phyloP scores from a whole-genome alignment of 805 yeast species.

The Saturnispora ahearnii region DNA sequence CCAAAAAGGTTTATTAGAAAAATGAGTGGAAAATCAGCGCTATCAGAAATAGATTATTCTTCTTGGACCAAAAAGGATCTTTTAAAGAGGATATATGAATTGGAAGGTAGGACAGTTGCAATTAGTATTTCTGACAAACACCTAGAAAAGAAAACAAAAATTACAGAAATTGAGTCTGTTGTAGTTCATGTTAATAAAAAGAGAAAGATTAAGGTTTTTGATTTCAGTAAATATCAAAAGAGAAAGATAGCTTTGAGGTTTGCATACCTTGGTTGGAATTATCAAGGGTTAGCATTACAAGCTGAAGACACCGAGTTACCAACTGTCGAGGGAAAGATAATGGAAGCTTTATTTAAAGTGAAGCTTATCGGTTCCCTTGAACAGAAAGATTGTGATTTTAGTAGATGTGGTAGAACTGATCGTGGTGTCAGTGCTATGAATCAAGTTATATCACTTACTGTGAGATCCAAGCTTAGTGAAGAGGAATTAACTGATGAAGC shows the following conservation, averaged over 20 bases:
- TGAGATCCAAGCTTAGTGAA: constrained; percentile 55
- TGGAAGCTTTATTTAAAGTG: constrained; percentile 63
- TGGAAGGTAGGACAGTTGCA: constrained; percentile 35
- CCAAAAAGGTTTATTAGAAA: neutral
- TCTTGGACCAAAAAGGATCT: constrained; percentile 62
- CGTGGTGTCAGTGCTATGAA: constrained; percentile 96
- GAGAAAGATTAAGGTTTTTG: constrained; percentile 40
- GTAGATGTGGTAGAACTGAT: constrained; percentile 93
- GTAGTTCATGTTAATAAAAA: neutral
- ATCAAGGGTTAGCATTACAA: constrained; percentile 84
- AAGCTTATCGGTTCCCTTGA: constrained; percentile 53
- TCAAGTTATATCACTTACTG: constrained; percentile 76
- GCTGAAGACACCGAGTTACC: constrained; percentile 67
- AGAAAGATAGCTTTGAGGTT: constrained; percentile 74
- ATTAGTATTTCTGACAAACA: neutral
- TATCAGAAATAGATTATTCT: constrained; percentile 32
- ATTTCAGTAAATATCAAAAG: constrained; percentile 51
- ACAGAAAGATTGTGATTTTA: constrained; percentile 59
- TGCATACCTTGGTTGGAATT: constrained; percentile 90
- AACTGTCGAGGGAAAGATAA: constrained; percentile 72
- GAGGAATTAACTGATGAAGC: constrained; percentile 53
- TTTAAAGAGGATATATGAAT: constrained; percentile 43
- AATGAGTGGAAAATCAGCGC: neutral
- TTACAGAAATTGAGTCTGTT: neutral
- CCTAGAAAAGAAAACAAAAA: no score